Evolutionary conservation across 2,329 filamentous ascomycete species (phyloP), one percentile per base, ranked within the genome.

Genomic region (Bipolaris gigantea): DNA sequence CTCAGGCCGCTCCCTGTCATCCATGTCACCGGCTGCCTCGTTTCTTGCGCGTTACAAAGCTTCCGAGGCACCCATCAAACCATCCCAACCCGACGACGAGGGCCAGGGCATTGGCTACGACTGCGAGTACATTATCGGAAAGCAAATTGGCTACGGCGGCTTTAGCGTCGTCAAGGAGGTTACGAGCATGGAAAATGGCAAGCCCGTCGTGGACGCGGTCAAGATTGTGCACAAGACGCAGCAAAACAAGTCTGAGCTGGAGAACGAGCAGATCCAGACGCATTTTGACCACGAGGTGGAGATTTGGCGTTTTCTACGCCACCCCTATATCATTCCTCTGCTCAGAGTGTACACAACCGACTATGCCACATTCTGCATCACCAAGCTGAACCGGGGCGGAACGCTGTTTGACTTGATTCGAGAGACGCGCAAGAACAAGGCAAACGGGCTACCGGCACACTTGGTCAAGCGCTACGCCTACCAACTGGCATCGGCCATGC

Each of bases 311-410:
- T 85, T 85, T 63, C 74, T 88, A 39, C 81, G 81, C 50, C 85
- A 89, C 64, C 79, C 79, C 1, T 81, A 88, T 64, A 81, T 89
- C 43, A 73, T 89, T 27, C 81, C 83, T 0, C 77, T 89, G 7
- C 79, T 87, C 53, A 80, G 82, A 5, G 85, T 88, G 18, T 87
- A 86, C 69, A 85, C 86, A 59, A 86, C 84, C 13, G 82, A 86
- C 41, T 86, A 83, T 63, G 85, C 85, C n/a, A 88, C 85, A 0
- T 88, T 86, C 59, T 88, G 85, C 65, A 86, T 88, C 67, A 88
- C 85, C 51, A 82, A 82, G 53, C 72, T 88, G 50, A 85, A 84
- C 59, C 81, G 81, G 27, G 85, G 85, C 36, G 86, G 86, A 2
- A 88, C 85, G 3, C 75, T 89, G 8, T 86, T 85, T 62, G 85